phyloP scores from a whole-genome alignment of 495 filamentous ascomycete genomes.

The Acidomyces sp. region DNA sequence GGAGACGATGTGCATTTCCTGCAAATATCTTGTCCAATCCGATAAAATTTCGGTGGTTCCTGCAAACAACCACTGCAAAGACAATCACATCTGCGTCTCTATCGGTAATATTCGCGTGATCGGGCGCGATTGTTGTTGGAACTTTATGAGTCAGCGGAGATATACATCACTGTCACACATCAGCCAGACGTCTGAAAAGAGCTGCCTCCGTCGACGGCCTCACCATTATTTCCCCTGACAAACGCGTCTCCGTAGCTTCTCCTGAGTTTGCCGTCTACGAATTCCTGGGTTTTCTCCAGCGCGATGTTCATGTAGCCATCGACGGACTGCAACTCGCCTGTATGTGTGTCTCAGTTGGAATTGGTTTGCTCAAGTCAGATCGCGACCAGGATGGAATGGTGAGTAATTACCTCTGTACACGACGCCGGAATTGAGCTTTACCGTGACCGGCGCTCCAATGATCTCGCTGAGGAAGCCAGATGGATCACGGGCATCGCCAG shows the following conservation, averaged over 20 bases:
- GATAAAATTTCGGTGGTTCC: too few relatives aligned
- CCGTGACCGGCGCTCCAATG: conserved; percentile 79
- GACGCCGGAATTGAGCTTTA: conserved; percentile 91
- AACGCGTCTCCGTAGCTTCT: conserved; percentile 90
- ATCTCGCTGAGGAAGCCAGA: conserved; percentile 84
- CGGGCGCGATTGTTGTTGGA: not conserved
- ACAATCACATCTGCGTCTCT: too few relatives aligned
- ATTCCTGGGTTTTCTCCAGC: conserved; percentile 86
- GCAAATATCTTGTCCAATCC: too few relatives aligned
- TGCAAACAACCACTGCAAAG: too few relatives aligned
- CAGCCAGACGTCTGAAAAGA: not conserved
- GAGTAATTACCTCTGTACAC: conserved; percentile 69
- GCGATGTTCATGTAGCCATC: conserved; percentile 99
- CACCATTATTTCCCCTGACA: conserved; percentile 92
- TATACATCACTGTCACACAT: conserved; percentile 51
- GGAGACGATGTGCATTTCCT: too few relatives aligned
- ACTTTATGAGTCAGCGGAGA: conserved; percentile 47
- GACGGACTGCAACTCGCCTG: conserved; percentile 88
- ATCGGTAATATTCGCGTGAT: too few relatives aligned
- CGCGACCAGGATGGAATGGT: too few relatives aligned
- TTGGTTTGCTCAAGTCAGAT: too few relatives aligned
- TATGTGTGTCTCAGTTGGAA: too few relatives aligned
- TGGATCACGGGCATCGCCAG: conserved; percentile 66
- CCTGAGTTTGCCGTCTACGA: conserved; percentile 65
- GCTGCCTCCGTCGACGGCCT: conserved; percentile 3